Base-by-base conservation (phyloP, 345 rosid species). In the Heritiera fomes region DNA sequence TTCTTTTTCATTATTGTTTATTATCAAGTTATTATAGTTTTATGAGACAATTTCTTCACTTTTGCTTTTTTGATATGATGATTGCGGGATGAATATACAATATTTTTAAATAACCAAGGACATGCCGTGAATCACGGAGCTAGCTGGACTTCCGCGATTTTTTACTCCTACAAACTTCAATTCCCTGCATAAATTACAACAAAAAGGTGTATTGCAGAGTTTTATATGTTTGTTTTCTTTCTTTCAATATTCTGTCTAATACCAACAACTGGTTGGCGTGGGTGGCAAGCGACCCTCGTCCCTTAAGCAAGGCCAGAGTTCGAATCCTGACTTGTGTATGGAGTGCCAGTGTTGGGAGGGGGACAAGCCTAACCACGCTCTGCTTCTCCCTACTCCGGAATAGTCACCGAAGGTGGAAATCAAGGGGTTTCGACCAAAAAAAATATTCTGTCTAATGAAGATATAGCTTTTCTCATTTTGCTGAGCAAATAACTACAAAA, bases 81-180 rank as follows among this genome's bases (percentile, higher is more conserved):
- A 41, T 56, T 18, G 4, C 8, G 20, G 62, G 1, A 47, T 47
- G 12, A 47, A 47, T 4, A 34, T 34, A 23, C 4, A 38, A 38
- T 4, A 2, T 38, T 38, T 38, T 38, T 2, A 38, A 38, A 38
- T 1, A 68, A 45, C 45, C 49, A 5, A 46, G 11, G 50, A 7
- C 56, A 30, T 14, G 28, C 60, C 61, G 60, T 50, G 45, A 71
- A 52, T 71, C 28, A 71, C 28, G 75, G 75, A 50, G 75, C 60
- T 41, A 71, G 75, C 45, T 71, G 75, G 75, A 50, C 8, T 71
- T 30, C 23, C 75, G 50, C 75, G 60, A 50, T 41, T 28, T 28
- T 23, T 23, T 49, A 49, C 15, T 49, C 53, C 53, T 49, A 15
- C 28, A 2, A 14, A 14, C 41, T 63, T 63, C 45, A 34, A 11